Percentiles rank a stretch among this genome's conserved stretches.
These are phyloP conservation scores for Tagetes patula DNA, from an alignment of 129 eudicot species.

Conservation along the genomic window DNA sequence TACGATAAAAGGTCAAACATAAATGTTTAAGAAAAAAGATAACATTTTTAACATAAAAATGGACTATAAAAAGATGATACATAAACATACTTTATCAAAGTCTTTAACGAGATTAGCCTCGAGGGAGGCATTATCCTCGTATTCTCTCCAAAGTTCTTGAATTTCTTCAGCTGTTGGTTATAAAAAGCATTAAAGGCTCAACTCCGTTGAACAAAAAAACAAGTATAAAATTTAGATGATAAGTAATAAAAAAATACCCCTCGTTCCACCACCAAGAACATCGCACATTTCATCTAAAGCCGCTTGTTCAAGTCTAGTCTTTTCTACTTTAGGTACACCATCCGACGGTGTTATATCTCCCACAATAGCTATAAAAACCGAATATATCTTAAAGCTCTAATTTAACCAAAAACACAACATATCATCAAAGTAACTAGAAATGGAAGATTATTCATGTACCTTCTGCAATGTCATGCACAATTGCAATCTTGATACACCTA, in stretches of 20 bases:
- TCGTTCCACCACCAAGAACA: slow-evolving; percentile 96
- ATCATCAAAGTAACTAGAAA: slow-evolving; percentile 2
- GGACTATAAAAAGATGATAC: neutral
- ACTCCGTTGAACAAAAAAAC: neutral
- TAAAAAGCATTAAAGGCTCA: neutral
- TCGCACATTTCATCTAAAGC: slow-evolving; percentile 96
- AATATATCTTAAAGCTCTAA: slow-evolving; percentile 12
- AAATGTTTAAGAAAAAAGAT: neutral
- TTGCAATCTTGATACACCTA: slow-evolving; percentile 97
- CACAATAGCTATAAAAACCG: slow-evolving; percentile 65
- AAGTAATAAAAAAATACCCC: slow-evolving; percentile 49
- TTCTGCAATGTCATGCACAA: slow-evolving; percentile 99
- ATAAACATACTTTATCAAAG: slow-evolving; percentile 75
- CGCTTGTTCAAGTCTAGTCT: slow-evolving; percentile 86
- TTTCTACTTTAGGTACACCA: slow-evolving; percentile 86
- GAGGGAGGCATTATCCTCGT: slow-evolving; percentile 85
- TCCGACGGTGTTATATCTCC: slow-evolving; percentile 99
- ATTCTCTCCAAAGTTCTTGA: slow-evolving; percentile 92
- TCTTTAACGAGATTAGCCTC: slow-evolving; percentile 98
- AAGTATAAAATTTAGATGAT: slow-evolving; percentile 14
- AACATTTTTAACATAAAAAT: neutral
- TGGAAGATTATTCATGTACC: slow-evolving; percentile 42
- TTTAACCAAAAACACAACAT: neutral
- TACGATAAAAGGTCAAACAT: slow-evolving; percentile 41
- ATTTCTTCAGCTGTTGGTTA: slow-evolving; percentile 76